phyloP scores from a whole-genome alignment of 495 filamentous ascomycete genomes.

The Mycothermus thermophilus region DNA sequence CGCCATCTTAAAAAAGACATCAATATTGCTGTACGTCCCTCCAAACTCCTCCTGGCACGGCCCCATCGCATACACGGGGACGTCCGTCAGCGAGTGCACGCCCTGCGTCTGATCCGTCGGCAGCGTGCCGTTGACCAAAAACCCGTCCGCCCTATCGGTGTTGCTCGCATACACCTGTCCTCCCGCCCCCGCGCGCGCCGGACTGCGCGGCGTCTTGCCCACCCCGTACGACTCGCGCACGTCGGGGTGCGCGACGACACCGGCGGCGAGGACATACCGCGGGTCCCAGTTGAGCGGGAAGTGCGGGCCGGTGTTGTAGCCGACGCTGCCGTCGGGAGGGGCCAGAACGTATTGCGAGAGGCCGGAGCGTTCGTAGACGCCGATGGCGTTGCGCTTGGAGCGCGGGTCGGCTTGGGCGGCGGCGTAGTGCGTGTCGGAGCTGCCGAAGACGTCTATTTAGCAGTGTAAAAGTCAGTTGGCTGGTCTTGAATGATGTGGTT shows the following conservation, averaged over 20 bases:
- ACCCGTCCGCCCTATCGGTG: slow-evolving; percentile 47
- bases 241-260: slow-evolving; percentile 50
- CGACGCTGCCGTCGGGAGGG: slow-evolving; percentile 22
- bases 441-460: slow-evolving; percentile 27
- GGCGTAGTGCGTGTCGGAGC: slow-evolving; percentile 45
- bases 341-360: slow-evolving; percentile 53
- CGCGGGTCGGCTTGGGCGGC: slow-evolving; percentile 44
- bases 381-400: slow-evolving; percentile 51
- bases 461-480: neutral
- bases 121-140: slow-evolving; percentile 55
- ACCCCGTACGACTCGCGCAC: slow-evolving; percentile 53
- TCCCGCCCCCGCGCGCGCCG: slow-evolving; percentile 33
- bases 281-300: slow-evolving; percentile 68
- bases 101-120: slow-evolving; percentile 42
- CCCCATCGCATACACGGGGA: slow-evolving; percentile 57
- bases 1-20: slow-evolving; percentile 61
- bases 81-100: slow-evolving; percentile 62
- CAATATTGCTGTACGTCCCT: slow-evolving; percentile 53
- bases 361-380: slow-evolving; percentile 51
- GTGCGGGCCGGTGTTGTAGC: slow-evolving; percentile 48
- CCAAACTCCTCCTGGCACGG: slow-evolving; percentile 60
- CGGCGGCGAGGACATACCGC: slow-evolving; percentile 56
- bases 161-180: slow-evolving; percentile 45
- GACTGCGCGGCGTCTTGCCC: slow-evolving; percentile 40
- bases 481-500: neutral